These are phyloP conservation scores for Paralagenidium karlingii DNA, from an alignment of 352 stramenopile species.

Conservation along the genomic window DNA sequence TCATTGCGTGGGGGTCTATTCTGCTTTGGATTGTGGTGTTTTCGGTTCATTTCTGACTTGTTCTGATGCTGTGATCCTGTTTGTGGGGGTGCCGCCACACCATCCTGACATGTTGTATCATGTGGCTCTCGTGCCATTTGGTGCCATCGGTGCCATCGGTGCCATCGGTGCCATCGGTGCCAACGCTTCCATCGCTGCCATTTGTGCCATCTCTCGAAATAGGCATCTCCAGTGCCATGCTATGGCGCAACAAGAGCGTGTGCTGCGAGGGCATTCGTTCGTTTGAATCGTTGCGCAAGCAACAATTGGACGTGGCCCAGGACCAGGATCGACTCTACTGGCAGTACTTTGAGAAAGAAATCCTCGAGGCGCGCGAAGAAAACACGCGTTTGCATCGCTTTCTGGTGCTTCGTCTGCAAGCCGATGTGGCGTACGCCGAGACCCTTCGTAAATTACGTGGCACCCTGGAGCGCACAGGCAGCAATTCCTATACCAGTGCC, in stretches of 20 bases:
- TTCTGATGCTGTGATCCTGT: no score
- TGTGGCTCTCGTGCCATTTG: no score
- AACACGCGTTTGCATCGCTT: slow-evolving; percentile 55
- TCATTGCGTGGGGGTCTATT: no score
- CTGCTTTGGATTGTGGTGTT: no score
- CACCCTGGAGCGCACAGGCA: slow-evolving; percentile 23
- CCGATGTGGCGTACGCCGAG: slow-evolving; percentile 63
- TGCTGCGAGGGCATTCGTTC: slow-evolving; percentile 44
- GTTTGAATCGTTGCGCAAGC: slow-evolving; percentile 49
- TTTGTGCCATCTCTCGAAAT: no score
- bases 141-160: no score
- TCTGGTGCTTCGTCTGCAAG: slow-evolving; percentile 49
- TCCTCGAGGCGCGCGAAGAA: slow-evolving; percentile 43
- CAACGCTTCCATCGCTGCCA: no score
- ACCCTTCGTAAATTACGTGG: slow-evolving; percentile 44
- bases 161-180: no score
- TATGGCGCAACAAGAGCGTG: slow-evolving; percentile 44
- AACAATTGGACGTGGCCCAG: slow-evolving; percentile 61
- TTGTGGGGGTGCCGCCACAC: no score
- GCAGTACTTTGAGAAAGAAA: slow-evolving; percentile 68
- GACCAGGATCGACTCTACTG: slow-evolving; percentile 56
- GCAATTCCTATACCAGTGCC: neutral
- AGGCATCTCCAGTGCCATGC: slow-evolving; percentile 16
- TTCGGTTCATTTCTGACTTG: no score
- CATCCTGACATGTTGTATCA: no score